Evolutionary conservation across 73 alveolate species (phyloP).

Genomic region (Symbiodinium natans): DNA sequence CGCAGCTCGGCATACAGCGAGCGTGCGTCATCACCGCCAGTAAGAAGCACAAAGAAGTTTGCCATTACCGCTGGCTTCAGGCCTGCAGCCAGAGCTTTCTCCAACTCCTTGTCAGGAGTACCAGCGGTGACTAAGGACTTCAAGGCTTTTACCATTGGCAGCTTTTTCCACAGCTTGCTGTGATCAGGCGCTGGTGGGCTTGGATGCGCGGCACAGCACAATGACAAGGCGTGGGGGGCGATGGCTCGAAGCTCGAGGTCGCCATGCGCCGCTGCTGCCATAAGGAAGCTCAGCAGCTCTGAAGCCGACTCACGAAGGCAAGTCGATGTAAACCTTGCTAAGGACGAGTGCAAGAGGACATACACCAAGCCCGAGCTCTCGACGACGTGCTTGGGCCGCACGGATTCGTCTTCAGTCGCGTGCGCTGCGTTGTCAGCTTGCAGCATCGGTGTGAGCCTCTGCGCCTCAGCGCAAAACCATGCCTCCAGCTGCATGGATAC

Average conservation of each 20-base stretch:
- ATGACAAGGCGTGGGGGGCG: conserved; percentile 81
- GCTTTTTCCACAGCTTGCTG: background rate
- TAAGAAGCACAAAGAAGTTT: conserved; percentile 59
- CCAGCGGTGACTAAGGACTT: conserved; percentile 7
- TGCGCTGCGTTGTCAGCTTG: conserved; percentile 87
- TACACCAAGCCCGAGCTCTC: conserved; percentile 80
- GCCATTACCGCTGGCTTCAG: conserved; percentile 68
- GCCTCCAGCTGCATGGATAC: conserved; percentile 19
- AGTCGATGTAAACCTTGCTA: conserved; percentile 33
- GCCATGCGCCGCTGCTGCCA: conserved; percentile 81
- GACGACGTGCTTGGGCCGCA: conserved; percentile 57
- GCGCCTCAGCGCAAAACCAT: conserved; percentile 73
- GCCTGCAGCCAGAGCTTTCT: conserved; percentile 77
- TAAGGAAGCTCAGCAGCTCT: conserved; percentile 44
- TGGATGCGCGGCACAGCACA: conserved; percentile 66
- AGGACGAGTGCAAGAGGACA: conserved; percentile 51
- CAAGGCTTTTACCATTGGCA: conserved; percentile 79
- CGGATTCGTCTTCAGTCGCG: conserved; percentile 13
- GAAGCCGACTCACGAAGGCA: conserved; percentile 44
- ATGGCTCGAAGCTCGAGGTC: conserved; percentile 80
- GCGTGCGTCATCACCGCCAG: conserved; percentile 44
- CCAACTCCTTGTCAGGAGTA: conserved; percentile 61
- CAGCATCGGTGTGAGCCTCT: conserved; percentile 27
- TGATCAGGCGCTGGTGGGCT: background rate
- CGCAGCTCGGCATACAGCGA: conserved; percentile 49